Percentiles rank a stretch among this genome's conserved stretches.
phyloP scores from a whole-genome alignment of 495 filamentous ascomycete species.

The Talaromyces thailandensis region DNA sequence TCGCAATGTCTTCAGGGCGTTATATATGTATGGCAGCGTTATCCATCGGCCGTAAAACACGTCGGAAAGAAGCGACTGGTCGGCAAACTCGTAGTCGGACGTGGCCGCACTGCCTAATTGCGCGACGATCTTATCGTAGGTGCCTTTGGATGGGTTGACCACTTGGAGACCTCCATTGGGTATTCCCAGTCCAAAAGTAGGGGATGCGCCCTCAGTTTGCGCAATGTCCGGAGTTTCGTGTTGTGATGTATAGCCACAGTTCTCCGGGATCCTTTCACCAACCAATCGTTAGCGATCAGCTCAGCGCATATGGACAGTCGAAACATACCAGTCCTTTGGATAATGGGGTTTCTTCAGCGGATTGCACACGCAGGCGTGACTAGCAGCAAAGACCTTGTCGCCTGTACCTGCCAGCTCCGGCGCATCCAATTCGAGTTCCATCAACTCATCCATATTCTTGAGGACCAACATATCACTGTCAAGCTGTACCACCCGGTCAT shows the following conservation, averaged over 20 bases:
- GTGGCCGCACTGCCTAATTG: constrained; percentile 26
- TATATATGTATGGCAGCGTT: constrained; percentile 68
- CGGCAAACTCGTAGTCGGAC: constrained; percentile 59
- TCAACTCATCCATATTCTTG: constrained; percentile 78
- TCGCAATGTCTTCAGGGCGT: constrained; percentile 72
- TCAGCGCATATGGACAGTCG: background rate
- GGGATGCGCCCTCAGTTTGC: constrained; percentile 43
- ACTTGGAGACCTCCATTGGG: constrained; percentile 71
- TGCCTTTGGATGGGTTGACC: constrained; percentile 48
- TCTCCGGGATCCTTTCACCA: constrained; percentile 45
- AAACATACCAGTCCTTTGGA: constrained; percentile 54
- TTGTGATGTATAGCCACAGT: constrained; percentile 69
- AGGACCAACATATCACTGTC: constrained; percentile 77
- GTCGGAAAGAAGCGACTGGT: constrained; percentile 64
- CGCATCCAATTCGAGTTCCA: constrained; percentile 61
- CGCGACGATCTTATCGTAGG: constrained; percentile 46
- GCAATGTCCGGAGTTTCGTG: constrained; percentile 49
- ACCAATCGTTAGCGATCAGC: background rate
- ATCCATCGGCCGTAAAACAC: constrained; percentile 62
- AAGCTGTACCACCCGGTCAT: constrained; percentile 66
- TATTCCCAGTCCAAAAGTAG: constrained; percentile 49
- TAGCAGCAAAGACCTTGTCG: constrained; percentile 57
- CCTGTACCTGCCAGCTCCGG: constrained; percentile 41
- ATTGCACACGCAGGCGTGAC: constrained; percentile 78
- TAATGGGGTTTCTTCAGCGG: constrained; percentile 68